A percentile compares a stretch with the other conserved stretches of the same genome.
These are phyloP conservation scores for Debaryomyces coudertii DNA, from an alignment of 1,139 yeast species.

Conservation along the genomic window DNA sequence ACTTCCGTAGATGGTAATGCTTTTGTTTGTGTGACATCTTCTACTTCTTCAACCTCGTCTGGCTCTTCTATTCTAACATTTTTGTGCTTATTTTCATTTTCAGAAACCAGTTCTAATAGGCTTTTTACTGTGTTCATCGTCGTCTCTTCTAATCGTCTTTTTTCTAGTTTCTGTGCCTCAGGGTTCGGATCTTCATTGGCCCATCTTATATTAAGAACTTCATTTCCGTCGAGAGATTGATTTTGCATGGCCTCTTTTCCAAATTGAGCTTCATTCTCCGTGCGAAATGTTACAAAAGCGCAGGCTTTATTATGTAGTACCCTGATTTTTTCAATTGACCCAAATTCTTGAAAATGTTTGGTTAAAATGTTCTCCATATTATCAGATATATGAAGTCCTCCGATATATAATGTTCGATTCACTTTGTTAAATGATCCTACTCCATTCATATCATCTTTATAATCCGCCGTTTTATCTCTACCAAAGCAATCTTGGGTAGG, in stretches of 20 bases:
- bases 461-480: conserved; percentile 78
- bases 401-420: conserved; percentile 78
- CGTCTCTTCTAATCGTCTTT: conserved; percentile 39
- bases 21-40: conserved; percentile 6
- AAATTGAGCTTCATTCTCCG: conserved; percentile 82
- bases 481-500: conserved; percentile 91
- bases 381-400: conserved; percentile 53
- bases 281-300: conserved; percentile 74
- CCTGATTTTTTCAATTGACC: conserved; percentile 70
- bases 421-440: conserved; percentile 77
- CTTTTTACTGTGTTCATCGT: conserved; percentile 39
- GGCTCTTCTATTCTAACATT: conserved; percentile 14
- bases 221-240: conserved; percentile 68
- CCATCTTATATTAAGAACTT: conserved; percentile 78
- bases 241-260: conserved; percentile 92
- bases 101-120: conserved; percentile 23
- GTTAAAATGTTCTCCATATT: conserved; percentile 34
- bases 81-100: conserved; percentile 11
- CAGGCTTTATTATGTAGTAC: conserved; percentile 66
- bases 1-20: background rate
- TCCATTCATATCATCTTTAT: conserved; percentile 93
- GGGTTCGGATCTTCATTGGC: conserved; percentile 90
- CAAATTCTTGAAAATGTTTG: conserved; percentile 71
- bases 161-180: conserved; percentile 56
- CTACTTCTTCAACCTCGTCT: conserved; percentile 17